Evolutionary conservation across 805 yeast genomes (phyloP).

Genomic region (Pichia deserticola): DNA sequence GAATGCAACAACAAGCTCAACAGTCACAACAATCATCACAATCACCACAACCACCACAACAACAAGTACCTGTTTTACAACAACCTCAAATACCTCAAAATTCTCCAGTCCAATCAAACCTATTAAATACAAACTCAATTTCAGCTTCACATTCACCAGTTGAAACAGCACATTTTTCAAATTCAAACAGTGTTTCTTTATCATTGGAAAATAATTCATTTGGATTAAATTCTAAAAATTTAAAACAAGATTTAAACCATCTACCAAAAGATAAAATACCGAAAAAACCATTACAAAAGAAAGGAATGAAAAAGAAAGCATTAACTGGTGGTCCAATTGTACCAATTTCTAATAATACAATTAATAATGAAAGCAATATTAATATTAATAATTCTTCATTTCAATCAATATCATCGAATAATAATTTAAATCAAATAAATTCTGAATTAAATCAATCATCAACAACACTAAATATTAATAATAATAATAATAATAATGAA

Average conservation of each 20-base stretch:
- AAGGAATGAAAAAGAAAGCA: slow-evolving; percentile 8
- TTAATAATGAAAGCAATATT: slow-evolving; percentile 11
- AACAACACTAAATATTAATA: too few relatives aligned
- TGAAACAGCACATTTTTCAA: slow-evolving; percentile 1
- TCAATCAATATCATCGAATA: too few relatives aligned
- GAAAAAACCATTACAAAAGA: slow-evolving; percentile 5
- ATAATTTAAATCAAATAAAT: too few relatives aligned
- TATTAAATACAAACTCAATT: background rate
- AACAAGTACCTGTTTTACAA: background rate
- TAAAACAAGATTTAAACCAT: background rate
- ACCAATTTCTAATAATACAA: slow-evolving; percentile 30
- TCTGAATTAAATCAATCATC: too few relatives aligned
- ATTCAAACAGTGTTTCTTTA: background rate
- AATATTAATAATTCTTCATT: too few relatives aligned
- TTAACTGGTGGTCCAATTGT: background rate
- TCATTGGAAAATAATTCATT: too few relatives aligned
- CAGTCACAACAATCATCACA: slow-evolving; percentile 11
- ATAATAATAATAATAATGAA: too few relatives aligned
- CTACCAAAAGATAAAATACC: slow-evolving; percentile 7
- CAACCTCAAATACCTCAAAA: background rate
- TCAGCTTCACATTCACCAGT: too few relatives aligned
- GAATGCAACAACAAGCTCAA: slow-evolving; percentile 5
- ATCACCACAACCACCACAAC: slow-evolving; percentile 5
- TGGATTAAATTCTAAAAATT: too few relatives aligned
- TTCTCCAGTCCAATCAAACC: background rate